Evolutionary conservation across 73 alveolate species (phyloP).

Genomic region (Tetrahymena elliotti): DNA sequence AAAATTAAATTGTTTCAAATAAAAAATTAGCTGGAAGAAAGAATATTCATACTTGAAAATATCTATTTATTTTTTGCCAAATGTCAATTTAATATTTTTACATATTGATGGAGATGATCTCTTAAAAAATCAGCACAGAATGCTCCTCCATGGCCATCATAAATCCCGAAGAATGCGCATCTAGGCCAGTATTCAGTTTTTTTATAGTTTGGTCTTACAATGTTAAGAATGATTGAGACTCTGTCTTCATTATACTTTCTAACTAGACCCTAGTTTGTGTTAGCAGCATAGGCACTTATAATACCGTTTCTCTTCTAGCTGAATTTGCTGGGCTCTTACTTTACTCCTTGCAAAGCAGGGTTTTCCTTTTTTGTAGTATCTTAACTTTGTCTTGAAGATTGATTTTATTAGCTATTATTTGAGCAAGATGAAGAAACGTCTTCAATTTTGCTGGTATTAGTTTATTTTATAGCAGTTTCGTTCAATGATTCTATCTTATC

Average conservation of each 20-base stretch:
- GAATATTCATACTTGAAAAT: too few relatives aligned
- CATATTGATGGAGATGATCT: slow-evolving; percentile 80
- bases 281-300: slow-evolving; percentile 87
- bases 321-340: slow-evolving; percentile 57
- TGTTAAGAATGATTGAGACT: slow-evolving; percentile 80
- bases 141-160: slow-evolving; percentile 99
- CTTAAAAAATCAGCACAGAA: slow-evolving; percentile 95
- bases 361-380: neutral
- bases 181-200: slow-evolving; percentile 86
- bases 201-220: slow-evolving; percentile 60
- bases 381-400: neutral
- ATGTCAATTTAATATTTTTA: neutral
- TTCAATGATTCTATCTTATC: neutral
- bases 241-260: slow-evolving; percentile 90
- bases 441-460: neutral
- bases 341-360: neutral
- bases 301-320: slow-evolving; percentile 69
- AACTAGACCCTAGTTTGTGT: slow-evolving; percentile 82
- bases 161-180: slow-evolving; percentile 90
- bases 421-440: neutral
- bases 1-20: too few relatives aligned
- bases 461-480: neutral
- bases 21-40: too few relatives aligned
- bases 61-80: too few relatives aligned
- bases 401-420: neutral